Base-by-base conservation (phyloP, 2,329 filamentous ascomycete species). In the Colletotrichum lentis region DNA sequence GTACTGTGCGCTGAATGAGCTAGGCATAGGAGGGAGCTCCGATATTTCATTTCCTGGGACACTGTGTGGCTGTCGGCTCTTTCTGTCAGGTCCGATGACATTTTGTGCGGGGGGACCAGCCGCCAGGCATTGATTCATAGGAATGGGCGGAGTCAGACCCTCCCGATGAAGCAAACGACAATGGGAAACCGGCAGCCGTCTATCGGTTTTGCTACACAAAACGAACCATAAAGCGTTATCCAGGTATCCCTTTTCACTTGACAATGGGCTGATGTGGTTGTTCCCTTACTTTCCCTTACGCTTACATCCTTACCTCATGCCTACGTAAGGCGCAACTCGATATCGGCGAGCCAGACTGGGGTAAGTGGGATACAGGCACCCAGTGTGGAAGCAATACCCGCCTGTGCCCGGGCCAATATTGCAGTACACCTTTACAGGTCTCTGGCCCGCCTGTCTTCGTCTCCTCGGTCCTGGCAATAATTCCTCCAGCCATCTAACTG, bases 241-340 rank as follows among this genome's bases (percentile, higher is more conserved):
- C 12, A 10, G 20, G 20, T 22, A 20, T 47, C 18, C 43, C 46
- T 6, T 24, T 16, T 47, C 20, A 11, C 12, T 24, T 16, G 31
- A 10, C 7, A 31, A 22, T 46, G n/a, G 3, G 6, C 10, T 46
- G 44, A 46, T 46, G n/a, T n/a, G 31, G 31, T 10, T 31, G 2
- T 22, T 46, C n/a, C 44, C 44, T 22, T 46, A 5, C 5, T 0
- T 22, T 46, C n/a, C 44, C 44, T 22, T 46, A 5, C 5, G 7
- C 5, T 44, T 44, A 11, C 39, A 14, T 27, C 43, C 31, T 58
- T 57, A 58, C 53, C 53, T 64, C 44, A 43, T 41, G 22, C 35
- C 27, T 39, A 58, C 61, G 44, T 44, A 58, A 64, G 52, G 37
- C 52, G 37, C 52, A 27, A 27, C 20, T 22, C 20, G 18, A 39